phyloP scores from a whole-genome alignment of 2,329 filamentous ascomycete genomes.

The Fusarium sp. region DNA sequence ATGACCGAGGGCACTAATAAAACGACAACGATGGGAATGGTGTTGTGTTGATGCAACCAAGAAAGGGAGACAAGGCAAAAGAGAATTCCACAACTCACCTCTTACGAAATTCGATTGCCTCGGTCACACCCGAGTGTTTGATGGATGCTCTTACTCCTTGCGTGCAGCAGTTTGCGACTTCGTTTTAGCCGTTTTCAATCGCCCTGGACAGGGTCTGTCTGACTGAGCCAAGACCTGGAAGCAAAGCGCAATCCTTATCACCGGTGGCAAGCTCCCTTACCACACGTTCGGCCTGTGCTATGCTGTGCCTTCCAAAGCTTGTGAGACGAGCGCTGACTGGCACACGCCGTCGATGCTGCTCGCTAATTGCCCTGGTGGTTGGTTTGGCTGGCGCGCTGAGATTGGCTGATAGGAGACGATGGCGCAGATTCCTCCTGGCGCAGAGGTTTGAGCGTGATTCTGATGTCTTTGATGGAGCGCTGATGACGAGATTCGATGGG shows the following conservation, averaged over 20 bases:
- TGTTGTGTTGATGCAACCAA: constrained; percentile 13
- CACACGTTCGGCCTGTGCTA: constrained; percentile 1
- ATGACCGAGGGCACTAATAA: constrained; percentile 7
- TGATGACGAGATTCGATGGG: neutral
- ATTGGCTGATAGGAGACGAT: constrained; percentile 32
- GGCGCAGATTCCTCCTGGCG: constrained; percentile 18
- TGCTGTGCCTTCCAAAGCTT: neutral
- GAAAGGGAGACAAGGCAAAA: constrained; percentile 19
- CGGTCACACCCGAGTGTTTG: constrained; percentile 12
- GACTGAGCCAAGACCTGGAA: constrained; percentile 19
- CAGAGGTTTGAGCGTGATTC: constrained; percentile 13
- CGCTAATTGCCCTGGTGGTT: constrained; percentile 13
- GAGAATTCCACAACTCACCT: constrained; percentile 38
- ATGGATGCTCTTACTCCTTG: neutral
- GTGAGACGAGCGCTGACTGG: constrained; percentile 23
- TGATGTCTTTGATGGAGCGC: neutral
- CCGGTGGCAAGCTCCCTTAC: constrained; percentile 10
- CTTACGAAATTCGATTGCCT: constrained; percentile 23
- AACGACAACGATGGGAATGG: constrained; percentile 5
- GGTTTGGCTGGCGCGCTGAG: constrained; percentile 19
- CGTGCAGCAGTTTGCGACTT: neutral
- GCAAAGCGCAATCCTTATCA: constrained; percentile 5
- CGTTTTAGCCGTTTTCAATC: constrained; percentile 23
- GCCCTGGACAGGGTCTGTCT: constrained; percentile 2
- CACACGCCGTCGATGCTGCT: constrained; percentile 18